Base-by-base conservation (phyloP, 805 yeast genomes). In the Barnettozyma siamensis region DNA sequence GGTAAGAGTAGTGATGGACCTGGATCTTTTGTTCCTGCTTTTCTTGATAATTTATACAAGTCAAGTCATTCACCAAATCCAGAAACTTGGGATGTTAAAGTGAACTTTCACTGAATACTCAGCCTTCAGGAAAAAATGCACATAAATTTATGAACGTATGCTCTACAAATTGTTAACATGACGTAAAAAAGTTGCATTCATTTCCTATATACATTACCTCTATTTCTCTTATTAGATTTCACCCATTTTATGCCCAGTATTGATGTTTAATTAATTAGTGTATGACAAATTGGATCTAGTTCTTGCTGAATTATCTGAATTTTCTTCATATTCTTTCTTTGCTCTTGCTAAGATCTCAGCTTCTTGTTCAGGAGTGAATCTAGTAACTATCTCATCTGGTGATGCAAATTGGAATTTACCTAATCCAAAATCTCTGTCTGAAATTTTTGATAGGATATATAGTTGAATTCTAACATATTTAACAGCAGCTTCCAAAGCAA, bases 361-460 rank as follows among this genome's bases (percentile, higher is more conserved):
- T 54, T 76, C 83, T 63, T 88, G 88, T 36, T 76, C 77, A 33
- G 66, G 63, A 1, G 88, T 77, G 51, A 88, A 69, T 17, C 83
- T 84, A 50, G 74, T 78, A 37, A 91, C 94, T 4, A 81, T 74
- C 58, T 80, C 79, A 59, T 82, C 77, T 11, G 96, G 95, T 10
- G 89, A 78, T 31, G 87, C 83, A 64, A 93, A 93, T 42, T 72
- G 73, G 62, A 89, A 88, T 53, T 80, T 78, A 26, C 99, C 99
- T 51, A 85, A 78, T 1, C 94, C 96, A 67, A 93, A 91, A 51
- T 91, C 96, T 52, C 95, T 73, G 61, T 93, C 99, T 26, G 88
- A 75, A 72, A 88, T 77, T 59, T 81, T 80, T 58, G 83, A 83
- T 55, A 93, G 67, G 13, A 93, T 91, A 58, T 89, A 93, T 38